Conservation (phyloP, 768 basidiomycete species). For the Pleurotus tuber-regium region DNA sequence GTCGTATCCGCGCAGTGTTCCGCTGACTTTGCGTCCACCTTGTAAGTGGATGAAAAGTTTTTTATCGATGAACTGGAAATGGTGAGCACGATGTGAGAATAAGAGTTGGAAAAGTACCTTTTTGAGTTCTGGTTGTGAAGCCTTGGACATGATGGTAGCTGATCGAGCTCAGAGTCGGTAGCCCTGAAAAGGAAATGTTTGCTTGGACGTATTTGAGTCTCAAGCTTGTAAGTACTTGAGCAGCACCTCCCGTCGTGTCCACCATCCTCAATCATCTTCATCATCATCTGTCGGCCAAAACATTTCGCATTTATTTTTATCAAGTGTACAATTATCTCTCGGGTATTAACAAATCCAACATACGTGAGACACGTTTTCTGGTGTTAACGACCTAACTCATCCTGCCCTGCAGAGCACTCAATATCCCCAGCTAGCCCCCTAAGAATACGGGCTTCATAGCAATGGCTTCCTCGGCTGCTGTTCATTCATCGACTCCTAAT, state of each 20-base stretch:
- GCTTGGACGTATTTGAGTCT: constrained; percentile 37
- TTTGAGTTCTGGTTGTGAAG: constrained; percentile 96
- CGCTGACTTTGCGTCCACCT: constrained; percentile 94
- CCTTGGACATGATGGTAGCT: constrained; percentile 72
- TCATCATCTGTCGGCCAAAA: neutral
- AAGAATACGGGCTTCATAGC: neutral
- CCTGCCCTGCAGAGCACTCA: neutral
- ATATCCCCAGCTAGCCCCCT: constrained; percentile 1
- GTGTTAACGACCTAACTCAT: neutral
- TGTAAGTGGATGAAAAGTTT: constrained; percentile 92
- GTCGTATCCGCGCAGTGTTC: constrained; percentile 93
- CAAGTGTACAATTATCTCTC: too few relatives aligned
- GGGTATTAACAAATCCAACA: neutral
- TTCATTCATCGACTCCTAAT: constrained; percentile 19
- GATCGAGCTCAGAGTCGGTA: constrained; percentile 9
- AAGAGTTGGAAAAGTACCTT: constrained; percentile 57
- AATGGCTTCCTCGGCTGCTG: constrained; percentile 14
- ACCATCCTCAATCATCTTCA: neutral
- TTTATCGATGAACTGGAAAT: constrained; percentile 94
- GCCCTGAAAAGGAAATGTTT: constrained; percentile 14
- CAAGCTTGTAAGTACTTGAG: neutral
- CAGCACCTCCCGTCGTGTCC: neutral
- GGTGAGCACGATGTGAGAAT: constrained; percentile 4
- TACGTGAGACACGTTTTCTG: constrained; percentile 5
- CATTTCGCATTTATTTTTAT: neutral